These are phyloP conservation scores for Plenodomus biglobosus DNA, from an alignment of 2,329 filamentous ascomycete genomes.

Conservation along the genomic window DNA sequence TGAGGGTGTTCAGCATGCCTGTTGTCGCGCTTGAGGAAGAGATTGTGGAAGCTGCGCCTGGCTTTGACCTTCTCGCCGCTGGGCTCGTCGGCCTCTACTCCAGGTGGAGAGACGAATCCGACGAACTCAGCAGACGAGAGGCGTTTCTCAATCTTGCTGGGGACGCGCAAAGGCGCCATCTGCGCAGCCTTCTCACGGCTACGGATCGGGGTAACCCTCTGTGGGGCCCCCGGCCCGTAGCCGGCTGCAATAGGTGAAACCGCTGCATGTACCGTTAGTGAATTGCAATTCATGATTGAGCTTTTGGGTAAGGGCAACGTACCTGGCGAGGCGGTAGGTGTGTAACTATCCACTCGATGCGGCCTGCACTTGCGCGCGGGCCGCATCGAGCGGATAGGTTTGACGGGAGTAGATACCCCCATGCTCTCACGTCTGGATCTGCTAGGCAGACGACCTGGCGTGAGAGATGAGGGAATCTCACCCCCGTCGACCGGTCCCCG, in stretches of 20 bases:
- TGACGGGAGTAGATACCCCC: too few species aligned
- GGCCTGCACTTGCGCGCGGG: slow-evolving; percentile 16
- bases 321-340: neutral
- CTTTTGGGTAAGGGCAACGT: neutral
- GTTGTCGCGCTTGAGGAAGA: slow-evolving; percentile 23
- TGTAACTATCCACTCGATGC: slow-evolving; percentile 1
- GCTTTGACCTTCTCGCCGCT: slow-evolving; percentile 14
- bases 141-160: neutral
- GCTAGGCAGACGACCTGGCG: neutral
- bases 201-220: neutral
- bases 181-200: neutral
- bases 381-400: slow-evolving; percentile 31
- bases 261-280: too few species aligned
- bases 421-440: neutral
- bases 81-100: neutral
- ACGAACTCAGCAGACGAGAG: neutral
- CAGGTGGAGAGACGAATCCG: too few species aligned
- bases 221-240: neutral
- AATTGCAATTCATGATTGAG: too few species aligned
- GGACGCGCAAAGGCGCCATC: neutral
- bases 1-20: slow-evolving; percentile 4
- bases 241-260: too few species aligned
- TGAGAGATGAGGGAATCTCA: slow-evolving; percentile 8
- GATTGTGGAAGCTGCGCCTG: slow-evolving; percentile 28
- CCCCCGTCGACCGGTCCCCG: slow-evolving; percentile 10